Evolutionary conservation across 1,284 basidiomycete genomes (phyloP).

Genomic region (Mrakiaceae sp.): DNA sequence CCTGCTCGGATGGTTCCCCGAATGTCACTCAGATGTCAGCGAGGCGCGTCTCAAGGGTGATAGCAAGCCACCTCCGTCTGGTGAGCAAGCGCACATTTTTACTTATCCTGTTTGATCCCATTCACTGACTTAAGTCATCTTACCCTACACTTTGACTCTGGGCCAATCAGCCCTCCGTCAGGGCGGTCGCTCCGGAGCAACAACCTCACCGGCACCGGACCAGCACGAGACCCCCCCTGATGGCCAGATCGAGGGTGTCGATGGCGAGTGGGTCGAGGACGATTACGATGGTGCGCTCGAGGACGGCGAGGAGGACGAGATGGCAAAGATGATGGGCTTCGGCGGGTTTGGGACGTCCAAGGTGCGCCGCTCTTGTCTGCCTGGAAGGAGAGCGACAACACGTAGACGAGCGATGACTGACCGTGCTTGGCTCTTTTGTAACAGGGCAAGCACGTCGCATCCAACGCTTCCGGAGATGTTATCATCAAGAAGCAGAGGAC

Average conservation of each 20-base stretch:
- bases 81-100: background rate
- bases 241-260: conserved; percentile 22
- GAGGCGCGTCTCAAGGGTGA: conserved; percentile 10
- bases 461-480: conserved; percentile 43
- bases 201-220: background rate
- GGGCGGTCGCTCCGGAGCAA: background rate
- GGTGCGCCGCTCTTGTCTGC: conserved; percentile 39
- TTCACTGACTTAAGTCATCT: background rate
- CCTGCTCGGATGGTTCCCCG: background rate
- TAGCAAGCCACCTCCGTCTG: conserved; percentile 1
- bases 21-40: background rate
- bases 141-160: background rate
- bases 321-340: conserved; percentile 88
- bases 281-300: conserved; percentile 52
- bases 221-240: background rate
- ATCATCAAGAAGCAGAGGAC: conserved; percentile 79
- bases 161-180: background rate
- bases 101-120: background rate
- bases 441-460: conserved; percentile 57
- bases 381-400: background rate
- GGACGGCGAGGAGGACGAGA: conserved; percentile 54
- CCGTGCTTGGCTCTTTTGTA: background rate
- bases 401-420: background rate
- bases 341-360: conserved; percentile 81
- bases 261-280: conserved; percentile 28